Conservation (phyloP, 129 eudicot genomes). For the Heracleum sosnowskyi region DNA sequence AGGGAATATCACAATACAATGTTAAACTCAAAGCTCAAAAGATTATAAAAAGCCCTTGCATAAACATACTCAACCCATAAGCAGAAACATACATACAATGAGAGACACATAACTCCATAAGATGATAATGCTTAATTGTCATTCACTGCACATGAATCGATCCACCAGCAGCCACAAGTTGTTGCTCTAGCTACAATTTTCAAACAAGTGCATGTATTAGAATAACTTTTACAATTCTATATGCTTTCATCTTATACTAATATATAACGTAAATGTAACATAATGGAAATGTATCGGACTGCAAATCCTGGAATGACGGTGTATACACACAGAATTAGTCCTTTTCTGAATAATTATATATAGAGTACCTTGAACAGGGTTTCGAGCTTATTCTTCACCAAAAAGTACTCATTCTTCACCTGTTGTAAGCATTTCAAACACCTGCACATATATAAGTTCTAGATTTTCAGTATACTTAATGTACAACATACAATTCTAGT, state of each 20-base stretch:
- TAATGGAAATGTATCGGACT: too few species aligned
- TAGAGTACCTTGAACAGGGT: constrained; percentile 14
- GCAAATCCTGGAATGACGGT: too few species aligned
- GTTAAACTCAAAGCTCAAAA: constrained; percentile 15
- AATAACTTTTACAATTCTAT: neutral
- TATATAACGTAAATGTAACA: neutral
- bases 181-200: constrained; percentile 21
- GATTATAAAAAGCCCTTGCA: neutral
- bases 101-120: neutral
- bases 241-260: neutral
- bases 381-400: constrained; percentile 24
- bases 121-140: neutral
- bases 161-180: constrained; percentile 29
- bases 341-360: neutral
- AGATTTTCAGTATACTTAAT: neutral
- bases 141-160: constrained; percentile 19
- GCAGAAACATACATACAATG: neutral
- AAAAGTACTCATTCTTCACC: constrained; percentile 19
- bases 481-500: neutral
- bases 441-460: constrained; percentile 1
- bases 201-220: neutral
- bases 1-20: neutral
- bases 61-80: neutral
- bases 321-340: neutral
- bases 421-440: constrained; percentile 18